Base-by-base conservation (phyloP, 2,329 filamentous ascomycete species). In the Aspergillus sp. region DNA sequence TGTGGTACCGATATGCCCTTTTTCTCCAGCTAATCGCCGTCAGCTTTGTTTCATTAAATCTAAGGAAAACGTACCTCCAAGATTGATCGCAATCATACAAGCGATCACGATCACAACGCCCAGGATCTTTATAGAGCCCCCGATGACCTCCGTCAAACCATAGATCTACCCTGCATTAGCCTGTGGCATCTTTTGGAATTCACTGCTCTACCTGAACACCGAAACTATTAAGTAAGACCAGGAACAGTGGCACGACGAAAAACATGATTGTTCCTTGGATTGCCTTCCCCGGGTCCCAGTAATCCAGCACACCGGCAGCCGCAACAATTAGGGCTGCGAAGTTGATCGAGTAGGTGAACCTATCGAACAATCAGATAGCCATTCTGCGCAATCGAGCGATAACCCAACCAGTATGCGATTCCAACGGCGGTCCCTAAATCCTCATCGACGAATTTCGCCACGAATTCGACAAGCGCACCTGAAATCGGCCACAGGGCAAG, bases 401-500 rank as follows among this genome's bases (percentile, higher is more conserved):
- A 6, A 44, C 43, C 60, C 27, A 55, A 74, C 73, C 72, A 75
- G 59, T 75, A 74, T 40, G 68, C 65, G 6, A 74, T 56, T 6
- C 73, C 72, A 8, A 74, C 66, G 6, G 70, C 65, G n/a, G 68
- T 68, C 1, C 71, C 73, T 12, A 76, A 50, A 33, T 77, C 73
- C 43, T 65, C 63, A 49, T 76, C 75, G 14, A 76, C 70, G 56
- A 76, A 76, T 17, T 65, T 64, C 14, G 68, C 61, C 5, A 76
- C 70, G 43, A 72, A 76, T 35, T 74, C 68, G 14, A 71, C 66
- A 27, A 75, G 57, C 1, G 73, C 71, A 46, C 74, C 74, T 6
- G 74, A 67, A 8, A 75, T 71, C 0, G 74, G 73, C 70, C 73
- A 77, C 23, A 72, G 64, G 6, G 67, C 65, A 3, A 76, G 66